Evolutionary conservation across 768 basidiomycete species (phyloP), one percentile per base, ranked within the genome.

Genomic region (Naematelia encephala): DNA sequence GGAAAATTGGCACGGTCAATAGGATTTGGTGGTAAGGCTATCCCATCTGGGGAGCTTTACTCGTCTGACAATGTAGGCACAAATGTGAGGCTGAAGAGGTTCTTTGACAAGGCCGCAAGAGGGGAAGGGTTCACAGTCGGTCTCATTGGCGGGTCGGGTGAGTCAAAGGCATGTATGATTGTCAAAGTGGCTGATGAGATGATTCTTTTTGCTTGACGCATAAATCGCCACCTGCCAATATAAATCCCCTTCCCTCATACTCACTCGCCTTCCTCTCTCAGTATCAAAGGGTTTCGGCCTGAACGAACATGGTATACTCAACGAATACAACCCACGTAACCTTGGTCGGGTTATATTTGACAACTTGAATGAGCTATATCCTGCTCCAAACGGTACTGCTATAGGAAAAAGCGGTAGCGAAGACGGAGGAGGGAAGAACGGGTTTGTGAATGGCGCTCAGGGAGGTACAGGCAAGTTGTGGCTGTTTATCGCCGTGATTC

Each of bases 401-500:
- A 46, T 53, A 4, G 56, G 63, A 12, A 28, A 43, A n/a, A 47
- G 51, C 10, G 68, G 67, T 5, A 57, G 51, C 45, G 54, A 45
- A 19, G 56, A 61, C 10, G 63, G 60, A 3, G 34, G 34, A 39
- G 34, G 51, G 8, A 66, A 58, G 54, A 72, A 75, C 47, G 53
- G 57, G 14, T 72, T 72, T 19, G 43, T 73, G 14, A 75, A 72
- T 52, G 74, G 74, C 13, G 74, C 74, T 3, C 68, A 70, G 50
- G 74, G 74, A 19, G 72, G 72, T 14, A 64, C 62, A 3, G 70
- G 74, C 54, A 52, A 52, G 67, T 63, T 8, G 19, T 2, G 4
- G 8, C n/a, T 26, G 8, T 21, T 47, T 21, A 11, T 47, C 46
- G n/a, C 5, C 46, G 21, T 47, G 46, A 5, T 8, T 19, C 19